Percentiles rank a stretch among this genome's conserved stretches.
Evolutionary conservation across 2,329 filamentous ascomycete species (phyloP).

Genomic region (Arthroderma sp.): DNA sequence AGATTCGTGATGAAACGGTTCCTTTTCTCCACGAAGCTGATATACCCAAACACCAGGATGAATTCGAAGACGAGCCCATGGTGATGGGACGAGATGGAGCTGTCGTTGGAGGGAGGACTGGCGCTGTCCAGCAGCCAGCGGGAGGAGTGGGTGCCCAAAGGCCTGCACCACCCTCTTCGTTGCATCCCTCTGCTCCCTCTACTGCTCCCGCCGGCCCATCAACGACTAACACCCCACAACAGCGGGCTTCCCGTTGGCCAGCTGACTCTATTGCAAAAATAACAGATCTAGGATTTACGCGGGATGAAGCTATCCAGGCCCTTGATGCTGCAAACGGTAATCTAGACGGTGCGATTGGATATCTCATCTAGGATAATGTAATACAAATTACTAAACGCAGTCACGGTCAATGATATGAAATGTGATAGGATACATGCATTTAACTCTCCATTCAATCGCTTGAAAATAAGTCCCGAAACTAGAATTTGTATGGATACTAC

Average conservation of each 20-base stretch:
- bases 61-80: slow-evolving; percentile 66
- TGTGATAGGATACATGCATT: not conserved
- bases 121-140: slow-evolving; percentile 44
- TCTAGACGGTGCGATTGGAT: slow-evolving; percentile 72
- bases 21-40: slow-evolving; percentile 85
- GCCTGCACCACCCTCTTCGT: slow-evolving; percentile 17
- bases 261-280: slow-evolving; percentile 62
- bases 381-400: not conserved
- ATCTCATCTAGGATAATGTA: slow-evolving; percentile 49
- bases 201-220: not conserved
- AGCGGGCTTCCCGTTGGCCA: slow-evolving; percentile 33
- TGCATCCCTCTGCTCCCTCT: not conserved
- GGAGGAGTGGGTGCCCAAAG: slow-evolving; percentile 15
- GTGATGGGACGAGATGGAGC: slow-evolving; percentile 80
- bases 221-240: not conserved
- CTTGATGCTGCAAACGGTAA: slow-evolving; percentile 75
- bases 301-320: slow-evolving; percentile 64
- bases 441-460: not conserved
- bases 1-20: slow-evolving; percentile 80
- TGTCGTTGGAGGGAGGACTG: slow-evolving; percentile 70
- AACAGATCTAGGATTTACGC: slow-evolving; percentile 62
- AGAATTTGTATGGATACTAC: not conserved
- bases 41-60: slow-evolving; percentile 72
- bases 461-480: too few relatives aligned
- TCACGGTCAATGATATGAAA: too few relatives aligned